Base-by-base conservation (phyloP, 768 basidiomycete species). In the Agrocybe pediades region DNA sequence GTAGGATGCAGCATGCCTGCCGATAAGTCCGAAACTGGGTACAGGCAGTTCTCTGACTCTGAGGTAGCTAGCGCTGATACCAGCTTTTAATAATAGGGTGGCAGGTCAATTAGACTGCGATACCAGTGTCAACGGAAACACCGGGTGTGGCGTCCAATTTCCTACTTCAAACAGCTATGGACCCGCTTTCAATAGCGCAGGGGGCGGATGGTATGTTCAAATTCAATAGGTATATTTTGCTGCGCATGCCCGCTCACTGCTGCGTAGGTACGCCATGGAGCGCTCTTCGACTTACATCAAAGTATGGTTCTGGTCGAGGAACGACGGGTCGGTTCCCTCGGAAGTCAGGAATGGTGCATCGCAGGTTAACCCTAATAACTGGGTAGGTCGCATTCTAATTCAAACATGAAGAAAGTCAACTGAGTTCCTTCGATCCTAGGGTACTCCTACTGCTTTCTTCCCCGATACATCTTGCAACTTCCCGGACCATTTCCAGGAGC, bases 251-350 rank as follows among this genome's bases (percentile, higher is more conserved):
- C n/a, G n/a, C n/a, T 17, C 7, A 20, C 17, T 29, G 24, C 16
- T 53, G 26, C 17, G 26, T 50, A 86, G 81, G 80, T 87, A 80
- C 62, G 88, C 83, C 0, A 73, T 87, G 46, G 86, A 88, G 64
- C 78, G 87, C 33, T 81, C 82, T 0, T 60, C 67, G 17, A 60
- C 59, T 15, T 80, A 74, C 62, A 83, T 90, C 57, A 84, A 83
- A 48, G 74, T 90, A 26, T 91, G 85, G 82, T 89, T 88, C 73
- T 92, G 88, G 87, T 66, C 81, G 0, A 75, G 88, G 23, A 76
- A 77, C 58, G 76, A 67, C 43, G 67, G 62, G 2, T 64, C 59
- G 25, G 77, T 83, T 23, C 86, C 85, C 2, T 46, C 62, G 8
- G 83, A 84, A 24, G 73, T 86, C 16, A 68, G 46, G 41, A 66